Evolutionary conservation across 306 rosid genomes (phyloP).

Genomic region (Myrica gale): DNA sequence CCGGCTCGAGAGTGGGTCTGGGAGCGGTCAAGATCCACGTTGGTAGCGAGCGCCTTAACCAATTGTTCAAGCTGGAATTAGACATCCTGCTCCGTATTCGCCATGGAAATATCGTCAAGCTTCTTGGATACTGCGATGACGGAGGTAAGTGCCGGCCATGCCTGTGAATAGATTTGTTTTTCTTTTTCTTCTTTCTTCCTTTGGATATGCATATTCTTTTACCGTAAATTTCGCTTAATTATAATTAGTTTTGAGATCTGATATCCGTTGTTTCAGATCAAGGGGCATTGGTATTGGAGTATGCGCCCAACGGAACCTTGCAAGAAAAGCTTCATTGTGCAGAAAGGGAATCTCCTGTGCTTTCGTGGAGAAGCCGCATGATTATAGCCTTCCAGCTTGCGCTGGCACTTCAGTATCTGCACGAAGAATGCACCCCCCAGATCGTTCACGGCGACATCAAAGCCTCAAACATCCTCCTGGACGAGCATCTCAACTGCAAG

Average conservation of each 20-base stretch:
- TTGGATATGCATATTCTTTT: slow-evolving; percentile 2
- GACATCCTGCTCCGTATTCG: slow-evolving; percentile 39
- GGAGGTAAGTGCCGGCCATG: slow-evolving; percentile 20
- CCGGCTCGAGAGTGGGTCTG: neutral
- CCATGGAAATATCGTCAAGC: slow-evolving; percentile 35
- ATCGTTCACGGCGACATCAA: slow-evolving; percentile 54
- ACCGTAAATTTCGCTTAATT: neutral
- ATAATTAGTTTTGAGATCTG: neutral
- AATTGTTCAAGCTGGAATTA: slow-evolving; percentile 42
- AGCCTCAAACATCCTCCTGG: slow-evolving; percentile 45
- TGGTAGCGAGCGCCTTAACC: slow-evolving; percentile 36
- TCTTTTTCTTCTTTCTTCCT: neutral
- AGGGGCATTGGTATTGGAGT: slow-evolving; percentile 47
- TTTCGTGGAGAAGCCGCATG: slow-evolving; percentile 46
- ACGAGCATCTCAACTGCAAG: slow-evolving; percentile 35
- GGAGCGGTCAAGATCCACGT: slow-evolving; percentile 40
- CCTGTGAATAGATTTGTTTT: neutral
- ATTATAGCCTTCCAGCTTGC: slow-evolving; percentile 42
- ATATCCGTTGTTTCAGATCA: slow-evolving; percentile 25
- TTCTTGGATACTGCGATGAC: slow-evolving; percentile 42
- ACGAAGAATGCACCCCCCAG: slow-evolving; percentile 38
- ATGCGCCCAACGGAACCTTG: slow-evolving; percentile 39
- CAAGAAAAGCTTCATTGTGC: slow-evolving; percentile 45
- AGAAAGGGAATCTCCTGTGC: neutral
- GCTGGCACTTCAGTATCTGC: slow-evolving; percentile 41